phyloP scores from a whole-genome alignment of 2,329 filamentous ascomycete genomes.

The Cordyceps militaris region DNA sequence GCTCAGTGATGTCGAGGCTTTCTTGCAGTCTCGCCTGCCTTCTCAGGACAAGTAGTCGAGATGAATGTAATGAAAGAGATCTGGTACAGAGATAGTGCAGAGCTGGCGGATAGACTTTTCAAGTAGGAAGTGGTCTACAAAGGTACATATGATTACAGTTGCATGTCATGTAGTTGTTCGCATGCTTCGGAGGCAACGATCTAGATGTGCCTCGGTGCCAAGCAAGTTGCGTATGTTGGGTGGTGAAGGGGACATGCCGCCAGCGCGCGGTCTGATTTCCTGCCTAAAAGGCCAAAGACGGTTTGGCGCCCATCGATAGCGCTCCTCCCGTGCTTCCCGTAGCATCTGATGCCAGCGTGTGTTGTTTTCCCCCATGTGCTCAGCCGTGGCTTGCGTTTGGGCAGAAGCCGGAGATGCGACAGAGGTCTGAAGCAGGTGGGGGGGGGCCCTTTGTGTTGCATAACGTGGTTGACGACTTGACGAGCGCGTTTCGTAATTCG shows the following conservation, averaged over 20 bases:
- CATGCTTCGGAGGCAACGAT: neutral
- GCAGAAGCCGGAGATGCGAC: neutral
- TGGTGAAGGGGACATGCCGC: too few species aligned
- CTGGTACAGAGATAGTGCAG: neutral
- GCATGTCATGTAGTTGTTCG: too few species aligned
- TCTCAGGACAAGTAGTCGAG: constrained; percentile 17
- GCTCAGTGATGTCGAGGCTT: constrained; percentile 70
- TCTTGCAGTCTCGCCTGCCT: constrained; percentile 41
- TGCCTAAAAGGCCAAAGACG: too few species aligned
- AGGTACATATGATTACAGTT: too few species aligned
- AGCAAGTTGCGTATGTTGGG: too few species aligned
- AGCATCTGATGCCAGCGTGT: too few species aligned
- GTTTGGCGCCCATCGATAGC: too few species aligned
- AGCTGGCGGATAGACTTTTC: neutral
- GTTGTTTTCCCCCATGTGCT: too few species aligned
- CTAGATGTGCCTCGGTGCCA: too few species aligned
- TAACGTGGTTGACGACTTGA: neutral
- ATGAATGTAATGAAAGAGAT: neutral
- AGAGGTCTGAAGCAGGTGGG: neutral
- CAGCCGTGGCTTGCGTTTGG: neutral
- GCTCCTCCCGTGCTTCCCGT: too few species aligned
- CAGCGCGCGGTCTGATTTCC: too few species aligned
- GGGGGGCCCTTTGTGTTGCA: neutral
- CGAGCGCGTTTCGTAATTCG: neutral
- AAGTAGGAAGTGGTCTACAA: neutral